These are phyloP conservation scores for Clavispora santaluciae DNA, from an alignment of 805 yeast species.

Conservation along the genomic window DNA sequence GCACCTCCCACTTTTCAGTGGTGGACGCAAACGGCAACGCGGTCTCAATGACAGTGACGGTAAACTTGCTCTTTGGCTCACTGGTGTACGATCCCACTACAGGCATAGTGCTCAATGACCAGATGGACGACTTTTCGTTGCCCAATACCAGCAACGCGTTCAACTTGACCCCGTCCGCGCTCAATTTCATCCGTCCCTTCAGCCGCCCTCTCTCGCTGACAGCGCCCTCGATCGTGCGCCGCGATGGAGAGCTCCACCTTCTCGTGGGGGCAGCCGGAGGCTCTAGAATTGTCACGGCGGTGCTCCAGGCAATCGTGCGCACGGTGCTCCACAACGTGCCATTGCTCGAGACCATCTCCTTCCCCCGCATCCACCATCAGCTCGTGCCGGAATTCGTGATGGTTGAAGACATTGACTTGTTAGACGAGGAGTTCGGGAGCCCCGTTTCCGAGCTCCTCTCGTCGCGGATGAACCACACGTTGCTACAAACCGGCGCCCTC, in stretches of 20 bases:
- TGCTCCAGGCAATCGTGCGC: constrained; percentile 75
- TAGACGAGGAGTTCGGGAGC: constrained; percentile 32
- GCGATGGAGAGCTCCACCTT: constrained; percentile 30
- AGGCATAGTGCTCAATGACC: constrained; percentile 79
- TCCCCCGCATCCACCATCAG: constrained; percentile 87
- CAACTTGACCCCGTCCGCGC: constrained; percentile 73
- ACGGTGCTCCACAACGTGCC: constrained; percentile 53
- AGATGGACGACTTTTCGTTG: constrained; percentile 91
- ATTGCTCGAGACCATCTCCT: constrained; percentile 64
- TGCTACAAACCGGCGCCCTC: constrained; percentile 31
- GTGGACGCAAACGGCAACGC: constrained; percentile 74
- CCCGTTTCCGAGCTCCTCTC: constrained; percentile 7
- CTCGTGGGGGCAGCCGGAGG: constrained; percentile 96
- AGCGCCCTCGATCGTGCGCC: constrained; percentile 58
- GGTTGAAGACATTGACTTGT: constrained; percentile 51
- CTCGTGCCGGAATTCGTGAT: constrained; percentile 65
- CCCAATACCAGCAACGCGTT: constrained; percentile 71
- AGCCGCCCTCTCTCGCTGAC: constrained; percentile 84
- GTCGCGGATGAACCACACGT: constrained; percentile 17
- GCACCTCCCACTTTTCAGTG: constrained; percentile 83
- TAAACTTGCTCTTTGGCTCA: constrained; percentile 81
- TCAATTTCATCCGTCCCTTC: constrained; percentile 68
- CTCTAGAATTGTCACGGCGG: constrained; percentile 74
- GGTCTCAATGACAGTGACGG: constrained; percentile 83
- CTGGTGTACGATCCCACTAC: constrained; percentile 74